These are phyloP conservation scores for Chaetomiaceae sp. DNA, from an alignment of 2,329 filamentous ascomycete genomes.

Conservation along the genomic window DNA sequence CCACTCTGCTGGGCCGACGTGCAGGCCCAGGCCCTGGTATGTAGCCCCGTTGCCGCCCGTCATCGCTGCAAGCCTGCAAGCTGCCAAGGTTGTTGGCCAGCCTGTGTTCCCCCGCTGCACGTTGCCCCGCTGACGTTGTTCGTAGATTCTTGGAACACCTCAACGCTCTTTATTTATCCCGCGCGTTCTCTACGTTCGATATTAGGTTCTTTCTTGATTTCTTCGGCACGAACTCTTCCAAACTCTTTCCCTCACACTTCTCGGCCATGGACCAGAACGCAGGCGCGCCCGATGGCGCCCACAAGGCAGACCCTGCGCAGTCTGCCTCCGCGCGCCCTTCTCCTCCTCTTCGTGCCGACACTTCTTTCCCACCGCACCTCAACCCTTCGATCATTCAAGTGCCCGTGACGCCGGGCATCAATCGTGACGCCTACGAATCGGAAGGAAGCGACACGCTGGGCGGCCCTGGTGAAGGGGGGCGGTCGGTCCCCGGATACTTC, in stretches of 20 bases:
- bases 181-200: background rate
- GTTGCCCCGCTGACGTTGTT: slow-evolving; percentile 20
- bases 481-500: slow-evolving; percentile 31
- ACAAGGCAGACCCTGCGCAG: slow-evolving; percentile 5
- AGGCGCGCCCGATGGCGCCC: slow-evolving; percentile 5
- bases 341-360: slow-evolving; percentile 3
- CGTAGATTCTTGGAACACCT: background rate
- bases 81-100: slow-evolving; percentile 16
- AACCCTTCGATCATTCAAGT: slow-evolving; percentile 33
- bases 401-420: slow-evolving; percentile 41
- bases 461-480: slow-evolving; percentile 4
- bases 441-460: slow-evolving; percentile 18
- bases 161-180: slow-evolving; percentile 7
- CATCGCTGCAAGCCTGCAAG: slow-evolving; percentile 12
- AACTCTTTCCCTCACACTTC: background rate
- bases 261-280: slow-evolving; percentile 22
- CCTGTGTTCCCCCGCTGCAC: slow-evolving; percentile 5
- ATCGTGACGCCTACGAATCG: slow-evolving; percentile 31
- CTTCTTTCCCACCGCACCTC: slow-evolving; percentile 34
- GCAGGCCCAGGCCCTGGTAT: slow-evolving; percentile 8
- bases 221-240: background rate
- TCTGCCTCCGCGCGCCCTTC: background rate
- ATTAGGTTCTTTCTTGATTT: background rate
- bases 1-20: background rate
- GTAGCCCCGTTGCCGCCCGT: slow-evolving; percentile 14